A percentile compares a stretch with the other conserved stretches of the same genome.
phyloP scores from a whole-genome alignment of 2,329 filamentous ascomycete genomes.

The Trichophyton schoenleinii region DNA sequence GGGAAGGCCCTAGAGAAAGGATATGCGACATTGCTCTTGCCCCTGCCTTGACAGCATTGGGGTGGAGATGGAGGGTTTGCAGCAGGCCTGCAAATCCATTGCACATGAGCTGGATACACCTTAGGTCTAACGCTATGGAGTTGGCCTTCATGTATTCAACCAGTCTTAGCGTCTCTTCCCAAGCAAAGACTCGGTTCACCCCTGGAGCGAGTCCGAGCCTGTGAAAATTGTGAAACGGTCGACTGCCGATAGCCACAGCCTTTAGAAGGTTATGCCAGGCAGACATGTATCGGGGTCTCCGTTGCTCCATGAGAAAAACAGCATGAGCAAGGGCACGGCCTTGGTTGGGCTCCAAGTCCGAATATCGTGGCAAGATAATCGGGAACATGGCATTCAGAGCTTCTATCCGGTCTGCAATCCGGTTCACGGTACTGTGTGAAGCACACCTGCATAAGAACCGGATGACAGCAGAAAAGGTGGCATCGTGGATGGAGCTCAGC shows the following conservation, averaged over 20 bases:
- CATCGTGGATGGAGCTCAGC: slow-evolving; percentile 22
- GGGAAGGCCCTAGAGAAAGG: neutral
- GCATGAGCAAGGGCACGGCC: slow-evolving; percentile 20
- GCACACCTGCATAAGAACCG: slow-evolving; percentile 25
- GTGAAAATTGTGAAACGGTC: slow-evolving; percentile 5
- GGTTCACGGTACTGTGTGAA: slow-evolving; percentile 3
- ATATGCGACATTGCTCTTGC: neutral
- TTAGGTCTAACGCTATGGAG: neutral
- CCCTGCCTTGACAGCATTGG: neutral
- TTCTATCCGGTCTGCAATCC: slow-evolving; percentile 12
- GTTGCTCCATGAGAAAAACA: slow-evolving; percentile 22
- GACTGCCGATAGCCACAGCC: slow-evolving; percentile 13
- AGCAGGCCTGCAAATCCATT: slow-evolving; percentile 3
- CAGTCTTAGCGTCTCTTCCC: slow-evolving; percentile 26
- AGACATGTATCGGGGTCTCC: slow-evolving; percentile 20
- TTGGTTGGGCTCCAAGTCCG: neutral
- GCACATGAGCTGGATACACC: slow-evolving; percentile 9
- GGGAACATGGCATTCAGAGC: slow-evolving; percentile 12
- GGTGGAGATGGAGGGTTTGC: neutral
- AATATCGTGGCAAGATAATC: neutral
- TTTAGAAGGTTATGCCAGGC: slow-evolving; percentile 28
- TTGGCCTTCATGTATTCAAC: slow-evolving; percentile 24
- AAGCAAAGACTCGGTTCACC: slow-evolving; percentile 24
- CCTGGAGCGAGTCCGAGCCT: slow-evolving; percentile 7
- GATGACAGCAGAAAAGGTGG: slow-evolving; percentile 36